Percentiles rank a stretch among this genome's conserved stretches.
Conservation (phyloP, 768 basidiomycete species). For the Filobasidium wieringae region DNA sequence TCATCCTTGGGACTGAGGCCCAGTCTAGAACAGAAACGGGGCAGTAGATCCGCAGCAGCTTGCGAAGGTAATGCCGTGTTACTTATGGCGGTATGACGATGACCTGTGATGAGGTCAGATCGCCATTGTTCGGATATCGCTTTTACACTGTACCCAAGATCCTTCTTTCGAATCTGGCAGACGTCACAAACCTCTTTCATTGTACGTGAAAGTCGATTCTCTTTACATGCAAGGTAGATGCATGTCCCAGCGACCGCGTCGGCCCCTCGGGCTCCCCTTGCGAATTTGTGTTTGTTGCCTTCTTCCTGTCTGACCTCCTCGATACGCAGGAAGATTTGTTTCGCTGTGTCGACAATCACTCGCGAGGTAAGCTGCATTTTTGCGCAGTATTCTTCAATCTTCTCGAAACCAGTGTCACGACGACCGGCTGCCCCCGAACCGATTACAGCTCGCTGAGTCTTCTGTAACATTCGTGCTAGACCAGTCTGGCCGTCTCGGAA, state of each 20-base stretch:
- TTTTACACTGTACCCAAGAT: conserved; percentile 12
- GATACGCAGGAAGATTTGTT: conserved; percentile 34
- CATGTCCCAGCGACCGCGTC: conserved; percentile 11
- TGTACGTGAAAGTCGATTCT: conserved; percentile 7
- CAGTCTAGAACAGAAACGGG: conserved; percentile 89
- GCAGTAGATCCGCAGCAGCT: conserved; percentile 69
- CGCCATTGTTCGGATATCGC: conserved; percentile 2
- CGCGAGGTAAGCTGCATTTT: conserved; percentile 30
- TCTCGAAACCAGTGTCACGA: conserved; percentile 71
- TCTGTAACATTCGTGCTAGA: conserved; percentile 78
- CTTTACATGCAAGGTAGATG: conserved; percentile 16
- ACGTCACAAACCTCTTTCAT: conserved; percentile 17
- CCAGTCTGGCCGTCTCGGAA: conserved; percentile 92
- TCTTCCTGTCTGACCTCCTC: conserved; percentile 19
- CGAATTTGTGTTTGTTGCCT: conserved; percentile 8
- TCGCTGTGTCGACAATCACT: conserved; percentile 31
- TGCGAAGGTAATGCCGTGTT: neutral
- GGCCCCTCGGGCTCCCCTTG: neutral
- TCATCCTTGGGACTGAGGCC: conserved; percentile 73
- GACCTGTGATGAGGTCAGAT: conserved; percentile 10
- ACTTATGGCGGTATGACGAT: neutral
- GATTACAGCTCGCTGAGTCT: conserved; percentile 93
- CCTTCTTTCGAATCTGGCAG: conserved; percentile 10
- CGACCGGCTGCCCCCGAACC: conserved; percentile 82
- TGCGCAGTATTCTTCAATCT: conserved; percentile 29